Evolutionary conservation across 2,329 filamentous ascomycete genomes (phyloP).

Genomic region (Ophiocordyceps australis): DNA sequence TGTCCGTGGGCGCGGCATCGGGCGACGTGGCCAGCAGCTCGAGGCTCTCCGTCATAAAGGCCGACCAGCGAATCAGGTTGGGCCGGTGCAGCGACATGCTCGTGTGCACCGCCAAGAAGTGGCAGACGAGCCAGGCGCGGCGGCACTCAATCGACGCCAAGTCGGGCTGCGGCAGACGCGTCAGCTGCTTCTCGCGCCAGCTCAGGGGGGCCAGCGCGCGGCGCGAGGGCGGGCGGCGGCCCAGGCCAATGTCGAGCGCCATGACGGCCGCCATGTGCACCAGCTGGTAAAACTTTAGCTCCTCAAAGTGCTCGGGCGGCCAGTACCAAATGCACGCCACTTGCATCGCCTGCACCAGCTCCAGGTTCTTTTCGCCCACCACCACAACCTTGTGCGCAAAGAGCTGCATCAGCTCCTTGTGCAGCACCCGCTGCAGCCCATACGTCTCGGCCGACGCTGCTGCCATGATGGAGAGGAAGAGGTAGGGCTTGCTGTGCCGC

Average conservation of each 20-base stretch:
- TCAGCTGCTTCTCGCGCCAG: constrained; percentile 22
- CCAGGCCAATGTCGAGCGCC: constrained; percentile 69
- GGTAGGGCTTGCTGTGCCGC: constrained; percentile 38
- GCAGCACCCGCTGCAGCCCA: constrained; percentile 39
- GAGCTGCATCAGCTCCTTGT: constrained; percentile 51
- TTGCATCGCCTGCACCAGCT: constrained; percentile 64
- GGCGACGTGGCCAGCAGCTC: constrained; percentile 33
- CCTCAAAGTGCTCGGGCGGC: constrained; percentile 66
- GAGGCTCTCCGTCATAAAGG: constrained; percentile 42
- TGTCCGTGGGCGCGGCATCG: constrained; percentile 36
- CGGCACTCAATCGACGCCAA: constrained; percentile 35
- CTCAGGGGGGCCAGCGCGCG: constrained; percentile 7
- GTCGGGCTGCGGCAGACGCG: constrained; percentile 23
- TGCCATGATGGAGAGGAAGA: constrained; percentile 56
- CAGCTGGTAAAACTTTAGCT: constrained; percentile 80
- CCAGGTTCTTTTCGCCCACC: constrained; percentile 62
- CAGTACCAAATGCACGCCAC: constrained; percentile 71
- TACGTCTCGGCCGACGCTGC: constrained; percentile 41
- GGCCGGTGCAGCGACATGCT: constrained; percentile 43
- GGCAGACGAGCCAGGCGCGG: constrained; percentile 40
- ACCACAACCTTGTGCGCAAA: constrained; percentile 61
- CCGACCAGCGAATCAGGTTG: constrained; percentile 38
- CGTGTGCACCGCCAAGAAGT: constrained; percentile 39
- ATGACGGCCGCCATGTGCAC: constrained; percentile 67
- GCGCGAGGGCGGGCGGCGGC: constrained; percentile 16